phyloP scores from a whole-genome alignment of 2,329 filamentous ascomycete species.

The Phialocephala subalpina region DNA sequence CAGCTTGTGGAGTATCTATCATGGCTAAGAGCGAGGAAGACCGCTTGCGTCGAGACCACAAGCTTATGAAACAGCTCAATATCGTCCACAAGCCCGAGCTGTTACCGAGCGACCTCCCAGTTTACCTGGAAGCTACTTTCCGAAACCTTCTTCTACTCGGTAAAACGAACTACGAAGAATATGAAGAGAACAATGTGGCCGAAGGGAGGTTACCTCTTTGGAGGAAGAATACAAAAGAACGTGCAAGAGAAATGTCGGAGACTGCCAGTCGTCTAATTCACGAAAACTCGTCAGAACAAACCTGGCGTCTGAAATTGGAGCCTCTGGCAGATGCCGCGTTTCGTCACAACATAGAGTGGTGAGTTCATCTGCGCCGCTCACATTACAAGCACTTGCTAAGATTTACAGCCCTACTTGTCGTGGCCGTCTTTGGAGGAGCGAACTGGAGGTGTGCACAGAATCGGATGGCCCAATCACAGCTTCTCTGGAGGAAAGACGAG shows the following conservation, averaged over 20 bases:
- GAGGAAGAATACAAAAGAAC: background rate
- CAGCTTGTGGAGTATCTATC: background rate
- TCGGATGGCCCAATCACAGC: background rate
- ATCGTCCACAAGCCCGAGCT: background rate
- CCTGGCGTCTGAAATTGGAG: background rate
- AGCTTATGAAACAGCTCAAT: background rate
- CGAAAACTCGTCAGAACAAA: background rate
- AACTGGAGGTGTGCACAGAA: background rate
- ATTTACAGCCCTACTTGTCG: background rate
- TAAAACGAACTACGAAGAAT: background rate
- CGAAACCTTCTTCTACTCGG: background rate
- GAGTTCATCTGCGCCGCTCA: too few relatives aligned
- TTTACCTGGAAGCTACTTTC: background rate
- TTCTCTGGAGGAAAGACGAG: background rate
- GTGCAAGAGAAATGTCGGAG: background rate
- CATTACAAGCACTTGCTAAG: background rate
- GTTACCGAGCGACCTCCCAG: background rate
- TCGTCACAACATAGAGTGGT: background rate
- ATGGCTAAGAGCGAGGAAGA: background rate
- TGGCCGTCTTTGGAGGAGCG: background rate
- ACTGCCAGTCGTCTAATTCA: background rate
- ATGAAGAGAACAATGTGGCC: background rate
- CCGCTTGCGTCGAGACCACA: background rate
- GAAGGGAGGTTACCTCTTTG: background rate
- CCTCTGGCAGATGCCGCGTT: background rate